Evolutionary conservation across 306 rosid species (phyloP).

Genomic region (Cicer bijugum): DNA sequence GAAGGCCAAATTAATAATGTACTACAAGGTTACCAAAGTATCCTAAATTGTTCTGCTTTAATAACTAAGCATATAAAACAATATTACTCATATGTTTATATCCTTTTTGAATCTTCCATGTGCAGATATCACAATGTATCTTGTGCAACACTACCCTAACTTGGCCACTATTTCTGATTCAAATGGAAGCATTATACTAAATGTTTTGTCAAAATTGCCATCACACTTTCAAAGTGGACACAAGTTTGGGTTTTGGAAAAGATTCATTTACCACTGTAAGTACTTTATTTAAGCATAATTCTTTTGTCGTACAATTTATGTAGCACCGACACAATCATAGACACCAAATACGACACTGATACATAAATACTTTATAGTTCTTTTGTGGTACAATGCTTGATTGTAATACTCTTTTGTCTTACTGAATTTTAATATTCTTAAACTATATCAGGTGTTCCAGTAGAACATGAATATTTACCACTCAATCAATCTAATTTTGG

Average conservation of each 20-base stretch:
- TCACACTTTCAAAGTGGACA: constrained; percentile 62
- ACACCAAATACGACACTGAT: too few species aligned
- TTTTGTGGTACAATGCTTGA: constrained; percentile 34
- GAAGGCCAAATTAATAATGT: too few species aligned
- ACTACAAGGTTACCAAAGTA: too few species aligned
- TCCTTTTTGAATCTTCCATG: constrained; percentile 10
- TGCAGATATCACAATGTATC: constrained; percentile 52
- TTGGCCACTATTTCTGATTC: constrained; percentile 46
- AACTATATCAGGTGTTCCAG: constrained; percentile 51
- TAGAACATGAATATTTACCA: constrained; percentile 40
- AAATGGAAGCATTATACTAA: constrained; percentile 52
- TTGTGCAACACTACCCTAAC: constrained; percentile 48
- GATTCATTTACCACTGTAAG: constrained; percentile 53
- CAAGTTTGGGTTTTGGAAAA: constrained; percentile 53
- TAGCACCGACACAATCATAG: too few species aligned
- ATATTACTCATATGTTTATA: background rate
- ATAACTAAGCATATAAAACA: background rate
- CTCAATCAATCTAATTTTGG: constrained; percentile 38
- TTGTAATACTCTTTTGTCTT: constrained; percentile 24
- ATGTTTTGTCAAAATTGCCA: constrained; percentile 53
- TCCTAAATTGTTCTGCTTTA: background rate
- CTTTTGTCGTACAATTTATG: constrained; percentile 1
- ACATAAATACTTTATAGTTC: constrained; percentile 30
- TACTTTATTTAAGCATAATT: constrained; percentile 4
- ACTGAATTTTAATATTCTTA: constrained; percentile 17